These are phyloP conservation scores for Mesotaenium endlicherianum DNA, from an alignment of 139 green algal genomes.

Conservation along the genomic window DNA sequence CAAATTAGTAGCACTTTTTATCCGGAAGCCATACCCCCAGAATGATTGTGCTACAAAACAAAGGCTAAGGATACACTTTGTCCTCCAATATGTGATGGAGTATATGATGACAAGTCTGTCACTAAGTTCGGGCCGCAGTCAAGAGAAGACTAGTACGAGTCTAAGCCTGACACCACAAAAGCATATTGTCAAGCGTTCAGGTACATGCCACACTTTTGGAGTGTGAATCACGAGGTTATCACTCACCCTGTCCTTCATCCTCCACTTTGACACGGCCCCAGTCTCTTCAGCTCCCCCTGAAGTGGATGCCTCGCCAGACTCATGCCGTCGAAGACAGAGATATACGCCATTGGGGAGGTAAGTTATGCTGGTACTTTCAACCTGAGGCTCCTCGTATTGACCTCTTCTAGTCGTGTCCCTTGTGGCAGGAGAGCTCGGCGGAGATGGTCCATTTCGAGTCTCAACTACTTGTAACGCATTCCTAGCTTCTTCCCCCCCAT, in stretches of 20 bases:
- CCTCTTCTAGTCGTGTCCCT: neutral
- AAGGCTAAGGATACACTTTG: too few species aligned
- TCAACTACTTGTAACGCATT: neutral
- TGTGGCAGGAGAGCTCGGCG: neutral
- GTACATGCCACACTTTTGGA: neutral
- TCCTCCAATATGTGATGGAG: neutral
- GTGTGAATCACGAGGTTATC: too few species aligned
- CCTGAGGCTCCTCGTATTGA: neutral
- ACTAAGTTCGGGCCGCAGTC: neutral
- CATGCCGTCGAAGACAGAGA: neutral
- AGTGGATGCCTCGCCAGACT: neutral
- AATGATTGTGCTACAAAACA: too few species aligned
- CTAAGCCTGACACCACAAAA: neutral
- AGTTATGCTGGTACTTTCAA: neutral
- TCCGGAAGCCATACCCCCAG: too few species aligned
- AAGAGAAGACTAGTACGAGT: neutral
- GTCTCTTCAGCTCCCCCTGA: neutral
- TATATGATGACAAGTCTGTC: neutral
- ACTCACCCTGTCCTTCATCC: slow-evolving; percentile 34
- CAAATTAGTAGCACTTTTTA: too few species aligned
- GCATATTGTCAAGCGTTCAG: neutral
- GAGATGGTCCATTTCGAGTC: neutral
- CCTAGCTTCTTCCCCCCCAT: neutral
- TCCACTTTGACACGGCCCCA: slow-evolving; percentile 26
- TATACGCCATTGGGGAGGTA: slow-evolving; percentile 11